Base-by-base conservation (phyloP, 1,139 yeast species). In the Candida labiduridarum region DNA sequence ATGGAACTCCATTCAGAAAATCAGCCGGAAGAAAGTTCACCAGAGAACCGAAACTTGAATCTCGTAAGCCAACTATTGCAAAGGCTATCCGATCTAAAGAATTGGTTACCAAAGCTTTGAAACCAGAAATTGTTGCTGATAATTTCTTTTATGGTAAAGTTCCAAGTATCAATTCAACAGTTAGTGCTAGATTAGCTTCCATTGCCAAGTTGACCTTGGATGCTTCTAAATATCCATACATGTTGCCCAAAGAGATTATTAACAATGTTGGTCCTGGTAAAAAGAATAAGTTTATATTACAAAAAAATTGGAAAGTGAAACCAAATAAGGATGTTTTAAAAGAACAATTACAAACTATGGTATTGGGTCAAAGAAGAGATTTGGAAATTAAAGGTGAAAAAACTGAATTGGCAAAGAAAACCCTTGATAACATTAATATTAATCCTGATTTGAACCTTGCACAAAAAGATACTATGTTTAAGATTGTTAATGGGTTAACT, bases 221-320 rank as follows among this genome's bases (percentile, higher is more conserved):
- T 48, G 64, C 66, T 47, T 74, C 80, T 29, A 72, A 74, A 46
- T 76, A 75, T 59, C 81, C 81, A 11, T 76, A 65, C 63, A 59
- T 63, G 54, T 63, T 76, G 52, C 80, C 81, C n/a, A 66, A 60
- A 54, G 52, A 63, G 10, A 60, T 76, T 33, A 65, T 76, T 41
- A 71, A 69, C 29, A 50, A 54, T 42, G 68, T 69, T 19, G 58
- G 62, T 14, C 47, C 56, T 19, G 40, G 44, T 25, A 29, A 36
- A 11, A 48, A 49, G 45, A 74, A 72, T 60, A 60, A 57, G 55
- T 76, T 71, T 55, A 59, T 76, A 49, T 64, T 74, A 49, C 72
- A 68, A 49, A 67, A 68, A 46, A 65, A 65, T 52, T 74, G 61
- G 63, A 55, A 65, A 0, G 58, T 65, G 48, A 65, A 65, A 8